Conservation (phyloP, 352 stramenopile species). For the Phytopythium delawarense region DNA sequence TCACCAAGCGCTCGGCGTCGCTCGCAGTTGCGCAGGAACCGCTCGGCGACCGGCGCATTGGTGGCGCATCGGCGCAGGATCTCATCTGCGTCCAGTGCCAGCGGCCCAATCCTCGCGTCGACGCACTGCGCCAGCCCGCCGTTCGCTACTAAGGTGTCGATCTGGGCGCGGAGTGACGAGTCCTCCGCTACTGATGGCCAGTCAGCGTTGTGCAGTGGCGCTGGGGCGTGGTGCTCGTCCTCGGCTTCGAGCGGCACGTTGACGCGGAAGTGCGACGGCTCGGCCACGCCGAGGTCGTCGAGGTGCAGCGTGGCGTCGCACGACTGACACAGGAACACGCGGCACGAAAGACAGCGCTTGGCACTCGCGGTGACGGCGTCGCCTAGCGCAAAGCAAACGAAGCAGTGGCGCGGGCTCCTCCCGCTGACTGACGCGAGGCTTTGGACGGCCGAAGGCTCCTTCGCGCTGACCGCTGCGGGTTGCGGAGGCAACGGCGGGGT, state of each 20-base stretch:
- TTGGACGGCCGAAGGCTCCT: too few relatives aligned
- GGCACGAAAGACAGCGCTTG: constrained; percentile 49
- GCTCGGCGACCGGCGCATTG: constrained; percentile 15
- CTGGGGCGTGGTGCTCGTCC: not conserved
- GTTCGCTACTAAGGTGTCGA: not conserved
- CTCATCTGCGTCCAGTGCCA: constrained; percentile 5
- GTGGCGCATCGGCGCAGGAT: constrained; percentile 16
- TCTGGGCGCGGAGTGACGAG: not conserved
- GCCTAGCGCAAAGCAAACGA: constrained; percentile 28
- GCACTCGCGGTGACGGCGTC: constrained; percentile 4
- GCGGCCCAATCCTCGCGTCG: not conserved
- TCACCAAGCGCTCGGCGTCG: constrained; percentile 10
- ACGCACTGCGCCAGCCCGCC: not conserved
- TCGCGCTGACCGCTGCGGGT: not conserved
- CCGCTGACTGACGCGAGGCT: too few relatives aligned
- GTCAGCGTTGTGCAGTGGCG: not conserved
- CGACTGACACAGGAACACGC: constrained; percentile 28
- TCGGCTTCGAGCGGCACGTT: constrained; percentile 13
- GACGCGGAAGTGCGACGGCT: constrained; percentile 43
- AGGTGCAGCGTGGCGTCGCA: constrained; percentile 54
- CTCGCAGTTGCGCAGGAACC: constrained; percentile 27
- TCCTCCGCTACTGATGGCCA: not conserved
- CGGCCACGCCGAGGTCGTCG: constrained; percentile 58
- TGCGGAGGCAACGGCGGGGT: not conserved
- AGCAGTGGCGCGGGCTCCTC: constrained; percentile 15